Evolutionary conservation across 1,284 basidiomycete genomes (phyloP), one percentile per base, ranked within the genome.

Genomic region (Ceraceosorus bombacis): DNA sequence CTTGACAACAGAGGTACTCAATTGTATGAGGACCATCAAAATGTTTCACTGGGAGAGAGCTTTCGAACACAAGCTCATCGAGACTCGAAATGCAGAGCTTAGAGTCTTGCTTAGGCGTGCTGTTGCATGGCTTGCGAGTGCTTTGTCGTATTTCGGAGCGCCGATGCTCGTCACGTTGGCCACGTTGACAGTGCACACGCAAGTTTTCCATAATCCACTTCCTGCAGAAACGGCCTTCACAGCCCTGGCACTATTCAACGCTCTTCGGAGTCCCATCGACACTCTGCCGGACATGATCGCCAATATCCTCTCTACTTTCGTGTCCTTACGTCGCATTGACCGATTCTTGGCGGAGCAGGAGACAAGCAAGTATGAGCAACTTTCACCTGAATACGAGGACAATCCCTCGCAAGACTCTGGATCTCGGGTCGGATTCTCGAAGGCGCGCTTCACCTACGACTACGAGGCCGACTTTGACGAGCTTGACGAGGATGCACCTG

Each of bases 161-260:
- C 78, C 86, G 4, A 64, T 85, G 43, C 64, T 81, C 10, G 85
- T 84, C 12, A 88, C 88, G 83, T 71, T 85, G 43, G 81, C 82
- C 15, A 87, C 87, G 0, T 89, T 85, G 72, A 81, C 82, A 6
- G 82, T 83, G 41, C 87, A 83, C 69, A 82, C 82, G 10, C 63
- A 80, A 2, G 70, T 83, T 7, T 78, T 82, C 72, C 79, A 81
- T 64, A 67, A 78, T 62, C 72, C 79, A 38, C 73, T 83, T 7
- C 80, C 80, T 0, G 82, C 80, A 15, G 76, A 80, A 53, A 78
- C 76, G n/a, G 80, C 80, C 8, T 81, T 81, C 64, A 81, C 83
- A 5, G 81, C 82, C 0, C 73, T 83, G n/a, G 79, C 82, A 1
- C 76, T 84, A 39, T 83, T 84, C 78, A 73, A 73, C 57, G 67